Evolutionary conservation across 1,284 basidiomycete species (phyloP).

Genomic region (Ceratobasidium papillatum): DNA sequence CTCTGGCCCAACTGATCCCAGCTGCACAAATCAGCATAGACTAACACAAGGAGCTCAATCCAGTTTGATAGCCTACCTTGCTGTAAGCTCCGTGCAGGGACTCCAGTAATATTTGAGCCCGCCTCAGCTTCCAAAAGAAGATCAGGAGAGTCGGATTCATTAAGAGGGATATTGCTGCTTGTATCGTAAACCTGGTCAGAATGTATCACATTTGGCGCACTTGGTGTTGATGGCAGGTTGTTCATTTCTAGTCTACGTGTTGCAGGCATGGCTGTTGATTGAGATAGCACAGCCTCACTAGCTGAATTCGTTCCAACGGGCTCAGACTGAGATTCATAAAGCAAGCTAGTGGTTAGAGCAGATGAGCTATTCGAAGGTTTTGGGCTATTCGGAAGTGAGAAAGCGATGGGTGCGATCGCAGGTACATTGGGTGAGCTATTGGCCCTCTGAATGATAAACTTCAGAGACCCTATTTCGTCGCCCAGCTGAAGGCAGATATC

Average conservation of each 20-base stretch:
- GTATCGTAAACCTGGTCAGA: too few relatives aligned
- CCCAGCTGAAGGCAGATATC: constrained; percentile 73
- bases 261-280: background rate
- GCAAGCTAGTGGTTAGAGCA: too few relatives aligned
- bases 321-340: too few relatives aligned
- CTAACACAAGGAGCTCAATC: constrained; percentile 47
- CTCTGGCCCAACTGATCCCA: constrained; percentile 98
- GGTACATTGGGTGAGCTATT: background rate
- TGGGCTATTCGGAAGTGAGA: background rate
- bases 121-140: too few relatives aligned
- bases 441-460: constrained; percentile 72
- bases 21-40: constrained; percentile 56
- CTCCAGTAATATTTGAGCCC: too few relatives aligned
- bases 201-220: background rate
- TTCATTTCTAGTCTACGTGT: background rate
- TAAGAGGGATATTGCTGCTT: background rate
- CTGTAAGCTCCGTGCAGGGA: constrained; percentile 42
- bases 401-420: background rate
- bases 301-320: background rate
- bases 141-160: too few relatives aligned
- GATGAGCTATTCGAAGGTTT: too few relatives aligned
- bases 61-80: constrained; percentile 24
- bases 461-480: constrained; percentile 77
- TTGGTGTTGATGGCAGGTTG: background rate
- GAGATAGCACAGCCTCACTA: background rate